Percentiles rank a stretch among this genome's conserved stretches.
Conservation (phyloP, 345 rosid genomes). For the Gossypium arboreum region DNA sequence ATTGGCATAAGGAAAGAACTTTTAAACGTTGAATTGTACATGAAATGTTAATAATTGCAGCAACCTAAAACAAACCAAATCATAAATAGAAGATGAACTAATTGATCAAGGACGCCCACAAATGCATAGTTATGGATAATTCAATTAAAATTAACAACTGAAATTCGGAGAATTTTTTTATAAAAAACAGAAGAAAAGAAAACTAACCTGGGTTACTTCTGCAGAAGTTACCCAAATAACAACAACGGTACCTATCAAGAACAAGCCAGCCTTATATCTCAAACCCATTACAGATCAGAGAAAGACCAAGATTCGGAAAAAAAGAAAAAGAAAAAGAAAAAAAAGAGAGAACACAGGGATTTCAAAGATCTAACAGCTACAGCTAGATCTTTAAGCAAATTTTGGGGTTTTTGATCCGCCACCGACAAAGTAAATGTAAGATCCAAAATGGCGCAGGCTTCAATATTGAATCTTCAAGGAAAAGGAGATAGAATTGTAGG, state of each 20-base stretch:
- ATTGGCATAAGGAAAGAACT: not conserved
- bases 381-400: conserved; percentile 5
- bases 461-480: conserved; percentile 9
- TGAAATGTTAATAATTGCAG: not conserved
- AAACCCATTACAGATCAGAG: conserved; percentile 50
- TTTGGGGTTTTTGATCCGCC: not conserved
- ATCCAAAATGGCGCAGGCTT: conserved; percentile 21
- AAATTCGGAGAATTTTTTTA: not conserved
- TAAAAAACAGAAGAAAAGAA: not conserved
- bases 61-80: not conserved
- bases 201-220: conserved; percentile 77
- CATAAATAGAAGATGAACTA: not conserved
- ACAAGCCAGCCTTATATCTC: conserved; percentile 85
- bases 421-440: not conserved
- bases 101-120: not conserved
- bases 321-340: not conserved
- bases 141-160: not conserved
- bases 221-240: conserved; percentile 90
- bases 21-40: not conserved
- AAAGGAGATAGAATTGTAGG: not conserved
- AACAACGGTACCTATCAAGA: conserved; percentile 83
- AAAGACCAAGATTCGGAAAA: conserved; percentile 18
- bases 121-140: not conserved
- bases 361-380: conserved; percentile 25
- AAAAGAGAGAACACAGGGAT: conserved; percentile 17